Evolutionary conservation across 2,329 filamentous ascomycete species (phyloP), one percentile per base, ranked within the genome.

Genomic region (Pseudogymnoascus pannorum): DNA sequence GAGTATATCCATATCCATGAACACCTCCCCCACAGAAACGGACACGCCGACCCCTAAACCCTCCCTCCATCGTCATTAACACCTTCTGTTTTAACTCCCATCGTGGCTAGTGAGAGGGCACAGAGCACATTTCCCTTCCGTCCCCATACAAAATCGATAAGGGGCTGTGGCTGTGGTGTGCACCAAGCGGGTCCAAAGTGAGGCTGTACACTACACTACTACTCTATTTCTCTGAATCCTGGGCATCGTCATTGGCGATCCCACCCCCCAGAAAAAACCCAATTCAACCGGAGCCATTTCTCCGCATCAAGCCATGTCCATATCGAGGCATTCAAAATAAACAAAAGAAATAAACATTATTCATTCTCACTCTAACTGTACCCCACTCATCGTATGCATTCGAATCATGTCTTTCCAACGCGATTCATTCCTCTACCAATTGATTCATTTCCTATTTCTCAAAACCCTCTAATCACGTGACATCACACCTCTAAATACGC

Each of bases 171-270:
- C 42, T 51, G 42, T 51, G 42, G 6, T 29, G 14, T 16, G 2
- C 14, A 16, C 11, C 14, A 51, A 51, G 42, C 42, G 42, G 42
- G 42, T 51, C 42, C 42, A 12, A 22, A 51, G 1, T 51, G 42
- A 51, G 42, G 42, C 42, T 51, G 42, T 51, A 26, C n/a, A 40
- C 22, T n/a, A n/a, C n/a, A n/a, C n/a, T n/a, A 29, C 7, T 51
- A 51, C 42, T 51, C 42, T 51, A 51, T n/a, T 51, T 51, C 14
- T 5, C 14, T n/a, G 20, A 9, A 51, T 51, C 42, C 42, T 51
- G 42, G 42, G 42, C 42, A 51, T 51, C 42, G 42, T 51, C 42
- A 51, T 51, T 51, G 42, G 42, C 20, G 42, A 29, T 51, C 42
- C 22, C 40, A n/a, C n/a, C 12, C 1, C 42, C 42, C 18, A 29